A percentile compares a stretch with the other conserved stretches of the same genome.
These are phyloP conservation scores for Candida anglica DNA, from an alignment of 805 yeast species.

Conservation along the genomic window DNA sequence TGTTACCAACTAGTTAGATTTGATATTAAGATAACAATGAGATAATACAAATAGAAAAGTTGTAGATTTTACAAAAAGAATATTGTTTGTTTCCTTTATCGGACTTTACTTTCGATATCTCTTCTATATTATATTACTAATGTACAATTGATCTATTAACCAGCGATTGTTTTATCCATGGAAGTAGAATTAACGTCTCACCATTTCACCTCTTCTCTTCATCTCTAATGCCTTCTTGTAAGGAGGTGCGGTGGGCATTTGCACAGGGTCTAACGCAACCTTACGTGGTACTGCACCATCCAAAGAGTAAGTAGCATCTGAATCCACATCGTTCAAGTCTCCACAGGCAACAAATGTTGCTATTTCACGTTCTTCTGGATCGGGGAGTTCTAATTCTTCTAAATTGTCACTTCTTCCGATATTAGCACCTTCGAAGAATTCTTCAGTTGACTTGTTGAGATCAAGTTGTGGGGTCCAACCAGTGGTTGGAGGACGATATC, in stretches of 20 bases:
- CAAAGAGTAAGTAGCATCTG: slow-evolving; percentile 87
- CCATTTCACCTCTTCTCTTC: slow-evolving; percentile 63
- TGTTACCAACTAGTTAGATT: no score
- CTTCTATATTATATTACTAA: no score
- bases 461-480: slow-evolving; percentile 77
- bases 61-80: no score
- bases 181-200: no score
- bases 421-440: slow-evolving; percentile 64
- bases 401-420: slow-evolving; percentile 52
- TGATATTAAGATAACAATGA: no score
- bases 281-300: slow-evolving; percentile 32
- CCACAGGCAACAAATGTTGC: slow-evolving; percentile 98
- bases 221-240: slow-evolving; percentile 87
- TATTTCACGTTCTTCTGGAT: slow-evolving; percentile 60
- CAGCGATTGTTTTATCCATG: no score
- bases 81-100: no score
- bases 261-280: slow-evolving; percentile 81
- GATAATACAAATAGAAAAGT: no score
- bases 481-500: slow-evolving; percentile 68
- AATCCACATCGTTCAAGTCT: slow-evolving; percentile 79
- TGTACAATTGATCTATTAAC: no score
- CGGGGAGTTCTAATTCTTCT: slow-evolving; percentile 45
- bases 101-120: no score
- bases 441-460: slow-evolving; percentile 64
- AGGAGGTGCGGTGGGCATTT: slow-evolving; percentile 95